phyloP scores from a whole-genome alignment of 345 rosid species.

The Boechera stricta region DNA sequence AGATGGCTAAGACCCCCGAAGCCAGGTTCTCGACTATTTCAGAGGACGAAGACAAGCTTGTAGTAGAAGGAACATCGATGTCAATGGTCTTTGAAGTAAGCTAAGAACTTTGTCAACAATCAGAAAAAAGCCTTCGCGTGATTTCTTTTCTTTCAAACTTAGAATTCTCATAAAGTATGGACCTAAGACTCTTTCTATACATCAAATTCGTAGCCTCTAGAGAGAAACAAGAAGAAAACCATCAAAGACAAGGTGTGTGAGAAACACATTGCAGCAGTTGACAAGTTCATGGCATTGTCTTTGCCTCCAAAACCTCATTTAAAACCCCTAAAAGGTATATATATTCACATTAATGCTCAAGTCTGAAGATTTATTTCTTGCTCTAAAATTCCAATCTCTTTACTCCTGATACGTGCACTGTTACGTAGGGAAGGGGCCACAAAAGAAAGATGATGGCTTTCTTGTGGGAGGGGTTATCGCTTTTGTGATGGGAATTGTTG shows the following conservation, averaged over 20 bases:
- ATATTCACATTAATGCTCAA: constrained; percentile 7
- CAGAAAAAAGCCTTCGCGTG: background rate
- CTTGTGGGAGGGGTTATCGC: constrained; percentile 63
- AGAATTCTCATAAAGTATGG: background rate
- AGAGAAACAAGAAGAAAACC: constrained; percentile 34
- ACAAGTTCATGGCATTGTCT: constrained; percentile 53
- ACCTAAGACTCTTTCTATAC: constrained; percentile 12
- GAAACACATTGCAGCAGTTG: constrained; percentile 47
- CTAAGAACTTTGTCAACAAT: constrained; percentile 17
- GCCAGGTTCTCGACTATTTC: constrained; percentile 56
- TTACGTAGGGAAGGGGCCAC: constrained; percentile 37
- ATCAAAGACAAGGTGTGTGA: constrained; percentile 32
- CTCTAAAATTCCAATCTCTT: background rate
- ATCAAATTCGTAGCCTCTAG: constrained; percentile 28
- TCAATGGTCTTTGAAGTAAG: constrained; percentile 41
- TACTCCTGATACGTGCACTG: background rate
- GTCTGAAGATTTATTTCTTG: background rate
- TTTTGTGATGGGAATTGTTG: constrained; percentile 63
- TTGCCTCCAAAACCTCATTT: constrained; percentile 42
- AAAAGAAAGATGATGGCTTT: constrained; percentile 39
- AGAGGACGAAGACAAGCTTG: constrained; percentile 47
- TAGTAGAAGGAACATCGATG: constrained; percentile 25
- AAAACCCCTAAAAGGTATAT: constrained; percentile 9
- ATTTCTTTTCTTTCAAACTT: background rate
- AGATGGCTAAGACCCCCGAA: constrained; percentile 70